phyloP scores from a whole-genome alignment of 345 rosid genomes.

The Populus euphratica region DNA sequence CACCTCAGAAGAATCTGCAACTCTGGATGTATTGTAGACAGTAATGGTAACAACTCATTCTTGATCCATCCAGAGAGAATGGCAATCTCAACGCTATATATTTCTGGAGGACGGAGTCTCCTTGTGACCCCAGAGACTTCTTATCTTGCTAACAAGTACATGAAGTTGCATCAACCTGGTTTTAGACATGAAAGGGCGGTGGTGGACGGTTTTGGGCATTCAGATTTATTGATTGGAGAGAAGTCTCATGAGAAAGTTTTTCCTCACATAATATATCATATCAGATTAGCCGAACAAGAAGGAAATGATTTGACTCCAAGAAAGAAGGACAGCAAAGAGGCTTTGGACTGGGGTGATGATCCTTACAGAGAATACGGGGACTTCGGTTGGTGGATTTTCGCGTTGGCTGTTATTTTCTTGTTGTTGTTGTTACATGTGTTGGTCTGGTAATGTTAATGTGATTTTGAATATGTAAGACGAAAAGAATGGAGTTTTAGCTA shows the following conservation, averaged over 20 bases:
- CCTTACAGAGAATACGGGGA: conserved; percentile 19
- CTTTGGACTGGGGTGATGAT: conserved; percentile 38
- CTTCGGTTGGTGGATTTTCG: conserved; percentile 22
- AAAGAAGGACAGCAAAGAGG: conserved; percentile 15
- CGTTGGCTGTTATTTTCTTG: not conserved
- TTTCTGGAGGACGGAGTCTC: conserved; percentile 32
- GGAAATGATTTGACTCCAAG: conserved; percentile 10
- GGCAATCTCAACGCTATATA: conserved; percentile 37
- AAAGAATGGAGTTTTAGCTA: not conserved
- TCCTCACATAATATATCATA: conserved; percentile 37
- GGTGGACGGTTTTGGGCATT: conserved; percentile 45
- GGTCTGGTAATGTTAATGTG: not conserved
- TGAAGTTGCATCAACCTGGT: conserved; percentile 42
- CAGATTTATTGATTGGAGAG: conserved; percentile 42
- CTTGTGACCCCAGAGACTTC: conserved; percentile 43
- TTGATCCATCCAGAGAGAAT: conserved; percentile 17
- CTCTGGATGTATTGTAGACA: conserved; percentile 37
- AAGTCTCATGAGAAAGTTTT: conserved; percentile 33
- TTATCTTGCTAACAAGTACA: conserved; percentile 43
- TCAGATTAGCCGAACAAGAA: conserved; percentile 32
- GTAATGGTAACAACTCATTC: conserved; percentile 28
- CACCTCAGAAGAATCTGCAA: conserved; percentile 44
- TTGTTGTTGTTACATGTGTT: conserved; percentile 7
- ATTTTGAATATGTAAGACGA: not conserved
- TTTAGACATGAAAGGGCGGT: conserved; percentile 42